Evolutionary conservation across 306 rosid species (phyloP).

Genomic region (Lathyrus oleraceus): DNA sequence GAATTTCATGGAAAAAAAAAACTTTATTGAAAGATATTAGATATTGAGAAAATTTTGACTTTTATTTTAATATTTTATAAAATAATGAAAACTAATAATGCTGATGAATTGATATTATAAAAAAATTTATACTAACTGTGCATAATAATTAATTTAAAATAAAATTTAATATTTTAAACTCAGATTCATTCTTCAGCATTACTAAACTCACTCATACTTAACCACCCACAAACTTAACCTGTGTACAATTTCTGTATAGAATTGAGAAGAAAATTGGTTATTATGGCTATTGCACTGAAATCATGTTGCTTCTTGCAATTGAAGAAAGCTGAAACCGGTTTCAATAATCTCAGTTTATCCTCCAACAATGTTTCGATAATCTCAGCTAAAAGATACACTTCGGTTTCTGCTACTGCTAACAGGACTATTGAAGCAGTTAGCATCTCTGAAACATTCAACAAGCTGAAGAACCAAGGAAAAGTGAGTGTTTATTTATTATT

Average conservation of each 20-base stretch:
- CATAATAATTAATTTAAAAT: too few relatives aligned
- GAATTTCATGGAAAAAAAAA: background rate
- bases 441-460: slow-evolving; percentile 72
- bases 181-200: background rate
- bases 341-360: slow-evolving; percentile 29
- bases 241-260: slow-evolving; percentile 28
- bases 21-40: too few relatives aligned
- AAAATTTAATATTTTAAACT: background rate
- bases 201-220: background rate
- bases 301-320: slow-evolving; percentile 53
- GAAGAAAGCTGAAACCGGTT: slow-evolving; percentile 47
- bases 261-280: slow-evolving; percentile 1
- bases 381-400: slow-evolving; percentile 45
- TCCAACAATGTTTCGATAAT: slow-evolving; percentile 27
- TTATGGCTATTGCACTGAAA: slow-evolving; percentile 61
- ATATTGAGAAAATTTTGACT: too few relatives aligned
- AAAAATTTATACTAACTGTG: too few relatives aligned
- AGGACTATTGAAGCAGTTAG: slow-evolving; percentile 51
- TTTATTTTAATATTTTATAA: too few relatives aligned
- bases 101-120: too few relatives aligned
- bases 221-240: slow-evolving; percentile 11
- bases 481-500: slow-evolving; percentile 38
- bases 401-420: slow-evolving; percentile 56
- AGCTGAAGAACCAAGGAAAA: slow-evolving; percentile 63
- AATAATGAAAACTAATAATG: too few relatives aligned